Conservation (phyloP, 2,329 filamentous ascomycete genomes). For the Penicillium sp. region DNA sequence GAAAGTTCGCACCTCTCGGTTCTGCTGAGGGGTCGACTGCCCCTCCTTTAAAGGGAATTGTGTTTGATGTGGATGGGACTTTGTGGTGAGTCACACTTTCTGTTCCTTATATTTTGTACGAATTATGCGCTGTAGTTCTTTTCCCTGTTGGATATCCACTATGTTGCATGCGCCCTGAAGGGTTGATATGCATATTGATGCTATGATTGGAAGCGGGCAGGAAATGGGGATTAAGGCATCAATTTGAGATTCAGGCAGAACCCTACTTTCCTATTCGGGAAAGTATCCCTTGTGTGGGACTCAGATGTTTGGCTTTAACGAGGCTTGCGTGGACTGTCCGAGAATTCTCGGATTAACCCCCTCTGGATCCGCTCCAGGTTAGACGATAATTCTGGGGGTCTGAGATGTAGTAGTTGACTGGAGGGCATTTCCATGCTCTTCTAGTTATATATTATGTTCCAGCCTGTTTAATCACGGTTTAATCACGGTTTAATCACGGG, state of each 20-base stretch:
- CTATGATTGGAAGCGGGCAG: not conserved
- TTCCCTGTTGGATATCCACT: not conserved
- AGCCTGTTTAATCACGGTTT: not conserved
- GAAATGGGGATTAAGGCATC: not conserved
- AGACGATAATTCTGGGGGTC: not conserved
- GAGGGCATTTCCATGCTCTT: not conserved
- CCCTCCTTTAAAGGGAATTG: slow-evolving; percentile 55
- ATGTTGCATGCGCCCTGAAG: not conserved
- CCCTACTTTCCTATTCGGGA: not conserved
- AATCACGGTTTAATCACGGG: not conserved
- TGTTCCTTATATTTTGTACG: not conserved
- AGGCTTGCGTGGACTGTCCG: not conserved
- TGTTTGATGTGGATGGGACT: slow-evolving; percentile 96
- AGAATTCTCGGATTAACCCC: not conserved
- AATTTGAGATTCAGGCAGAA: not conserved
- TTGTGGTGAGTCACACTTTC: slow-evolving; percentile 64
- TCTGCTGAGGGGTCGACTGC: slow-evolving; percentile 33
- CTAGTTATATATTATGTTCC: not conserved
- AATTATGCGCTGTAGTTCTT: not conserved
- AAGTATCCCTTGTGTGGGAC: not conserved
- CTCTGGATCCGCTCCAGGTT: not conserved
- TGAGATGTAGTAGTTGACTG: not conserved
- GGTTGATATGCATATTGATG: not conserved
- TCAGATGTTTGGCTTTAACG: not conserved
- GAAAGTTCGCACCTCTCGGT: slow-evolving; percentile 53